A percentile compares a stretch with the other conserved stretches of the same genome.
Conservation (phyloP, 139 green algal species). For the Chlamydomonas eustigma region DNA sequence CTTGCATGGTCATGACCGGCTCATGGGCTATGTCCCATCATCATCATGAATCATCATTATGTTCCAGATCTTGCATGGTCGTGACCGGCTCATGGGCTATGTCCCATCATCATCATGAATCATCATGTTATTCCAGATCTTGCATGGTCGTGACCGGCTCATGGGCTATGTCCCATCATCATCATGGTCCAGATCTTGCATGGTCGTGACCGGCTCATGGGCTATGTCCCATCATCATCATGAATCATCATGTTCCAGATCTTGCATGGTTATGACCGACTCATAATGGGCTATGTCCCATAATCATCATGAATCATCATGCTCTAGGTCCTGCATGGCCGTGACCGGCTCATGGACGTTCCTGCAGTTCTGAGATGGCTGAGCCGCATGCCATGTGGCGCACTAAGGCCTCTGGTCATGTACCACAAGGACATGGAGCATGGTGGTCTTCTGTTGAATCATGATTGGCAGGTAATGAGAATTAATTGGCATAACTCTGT, state of each 20-base stretch:
- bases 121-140: constrained; percentile 23
- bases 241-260: neutral
- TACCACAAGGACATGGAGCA: constrained; percentile 16
- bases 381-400: neutral
- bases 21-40: neutral
- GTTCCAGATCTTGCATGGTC: neutral
- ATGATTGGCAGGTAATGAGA: constrained; percentile 11
- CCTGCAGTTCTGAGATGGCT: constrained; percentile 14
- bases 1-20: neutral
- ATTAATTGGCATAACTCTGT: too few relatives aligned
- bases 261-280: neutral
- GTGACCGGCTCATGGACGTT: constrained; percentile 15
- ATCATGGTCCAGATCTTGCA: neutral
- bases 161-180: neutral
- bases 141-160: constrained; percentile 24
- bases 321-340: constrained; percentile 33
- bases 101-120: neutral
- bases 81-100: neutral
- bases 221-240: neutral
- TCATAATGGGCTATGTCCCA: neutral
- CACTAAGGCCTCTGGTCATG: constrained; percentile 4
- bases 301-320: neutral
- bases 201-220: neutral
- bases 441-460: constrained; percentile 27
- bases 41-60: neutral